A percentile compares a stretch with the other conserved stretches of the same genome.
Conservation (phyloP, 306 rosid genomes). For the Crataegus laevigata region DNA sequence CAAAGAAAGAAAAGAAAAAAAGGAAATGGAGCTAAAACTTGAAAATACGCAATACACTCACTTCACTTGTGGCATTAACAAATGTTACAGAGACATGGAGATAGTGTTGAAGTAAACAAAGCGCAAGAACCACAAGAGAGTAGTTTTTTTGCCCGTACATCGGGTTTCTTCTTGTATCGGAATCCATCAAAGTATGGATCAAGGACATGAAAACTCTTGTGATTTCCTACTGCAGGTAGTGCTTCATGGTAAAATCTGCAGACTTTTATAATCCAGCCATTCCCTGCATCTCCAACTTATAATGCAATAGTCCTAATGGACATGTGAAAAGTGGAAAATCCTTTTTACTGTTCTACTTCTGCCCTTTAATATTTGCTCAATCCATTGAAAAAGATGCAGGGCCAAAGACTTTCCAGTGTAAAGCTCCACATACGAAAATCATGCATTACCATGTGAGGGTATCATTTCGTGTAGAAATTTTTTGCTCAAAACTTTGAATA, state of each 20-base stretch:
- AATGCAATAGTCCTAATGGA: slow-evolving; percentile 3
- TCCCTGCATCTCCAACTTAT: slow-evolving; percentile 2
- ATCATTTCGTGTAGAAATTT: slow-evolving; percentile 8
- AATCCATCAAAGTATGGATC: slow-evolving; percentile 26
- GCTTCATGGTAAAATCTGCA: background rate
- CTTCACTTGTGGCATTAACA: slow-evolving; percentile 36
- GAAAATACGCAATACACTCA: slow-evolving; percentile 28
- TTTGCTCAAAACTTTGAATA: background rate
- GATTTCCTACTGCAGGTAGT: slow-evolving; percentile 17
- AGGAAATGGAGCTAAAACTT: background rate
- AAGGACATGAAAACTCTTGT: slow-evolving; percentile 9
- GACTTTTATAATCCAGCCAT: slow-evolving; percentile 13
- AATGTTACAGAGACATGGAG: slow-evolving; percentile 23
- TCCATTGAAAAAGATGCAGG: slow-evolving; percentile 5
- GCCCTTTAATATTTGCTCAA: slow-evolving; percentile 24
- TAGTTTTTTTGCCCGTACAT: slow-evolving; percentile 26
- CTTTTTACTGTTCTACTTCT: background rate
- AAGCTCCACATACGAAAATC: background rate
- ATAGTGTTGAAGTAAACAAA: slow-evolving; percentile 36
- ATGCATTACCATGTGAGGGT: slow-evolving; percentile 4
- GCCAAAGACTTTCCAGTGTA: too few species aligned
- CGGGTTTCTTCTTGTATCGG: slow-evolving; percentile 29
- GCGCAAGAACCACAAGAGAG: slow-evolving; percentile 30
- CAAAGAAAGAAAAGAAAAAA: slow-evolving; percentile 2
- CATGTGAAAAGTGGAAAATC: slow-evolving; percentile 22